Conservation (phyloP, 2,329 filamentous ascomycete genomes). For the Fulvia fulva region DNA sequence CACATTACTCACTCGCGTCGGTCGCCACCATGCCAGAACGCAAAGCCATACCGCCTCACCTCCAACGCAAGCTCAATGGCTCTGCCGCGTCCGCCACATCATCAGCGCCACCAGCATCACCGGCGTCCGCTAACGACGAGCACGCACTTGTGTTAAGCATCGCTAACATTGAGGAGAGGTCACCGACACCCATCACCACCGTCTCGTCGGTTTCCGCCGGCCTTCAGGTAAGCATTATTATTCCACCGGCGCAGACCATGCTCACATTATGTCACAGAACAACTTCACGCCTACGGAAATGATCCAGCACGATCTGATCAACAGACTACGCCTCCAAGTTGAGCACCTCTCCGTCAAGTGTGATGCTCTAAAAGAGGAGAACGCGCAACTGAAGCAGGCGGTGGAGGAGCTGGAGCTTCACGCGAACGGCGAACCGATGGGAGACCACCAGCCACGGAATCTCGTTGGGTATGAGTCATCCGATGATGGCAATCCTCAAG, state of each 20-base stretch:
- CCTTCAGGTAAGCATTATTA: background rate
- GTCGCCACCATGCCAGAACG: background rate
- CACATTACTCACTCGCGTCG: background rate
- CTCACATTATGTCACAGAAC: background rate
- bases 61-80: background rate
- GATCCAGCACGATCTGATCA: conserved; percentile 2
- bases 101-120: background rate
- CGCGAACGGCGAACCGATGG: background rate
- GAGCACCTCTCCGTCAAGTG: background rate
- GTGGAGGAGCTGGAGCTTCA: background rate
- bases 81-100: background rate
- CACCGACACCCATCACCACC: background rate
- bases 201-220: background rate
- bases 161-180: background rate
- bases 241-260: background rate
- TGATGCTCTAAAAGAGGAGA: conserved; percentile 3
- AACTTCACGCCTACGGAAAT: conserved; percentile 1
- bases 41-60: background rate
- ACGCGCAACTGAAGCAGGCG: background rate
- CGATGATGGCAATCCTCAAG: background rate
- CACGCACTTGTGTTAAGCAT: background rate
- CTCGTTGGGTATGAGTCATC: background rate
- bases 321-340: background rate
- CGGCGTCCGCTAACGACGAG: background rate
- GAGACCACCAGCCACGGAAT: background rate